Percentiles rank a stretch among this genome's conserved stretches.
Evolutionary conservation across 176 grass and related monocot species (phyloP).

Genomic region (Pontederia paniculata): DNA sequence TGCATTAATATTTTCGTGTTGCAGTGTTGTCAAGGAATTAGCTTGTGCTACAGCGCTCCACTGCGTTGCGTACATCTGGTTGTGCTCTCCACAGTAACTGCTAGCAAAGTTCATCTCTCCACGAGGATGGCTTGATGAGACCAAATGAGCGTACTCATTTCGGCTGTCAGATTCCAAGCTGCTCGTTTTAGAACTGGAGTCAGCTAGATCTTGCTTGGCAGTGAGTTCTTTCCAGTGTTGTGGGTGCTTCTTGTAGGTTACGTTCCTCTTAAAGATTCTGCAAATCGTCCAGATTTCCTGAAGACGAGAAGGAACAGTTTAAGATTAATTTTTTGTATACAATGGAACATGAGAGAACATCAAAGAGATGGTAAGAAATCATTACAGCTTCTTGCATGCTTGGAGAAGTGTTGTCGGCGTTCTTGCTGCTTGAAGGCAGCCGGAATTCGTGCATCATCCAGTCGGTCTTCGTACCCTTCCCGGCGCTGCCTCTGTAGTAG

Average conservation of each 20-base stretch:
- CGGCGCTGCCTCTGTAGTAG: slow-evolving; percentile 67
- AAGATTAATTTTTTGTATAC: too few species aligned
- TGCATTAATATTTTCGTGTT: not conserved
- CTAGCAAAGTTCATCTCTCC: not conserved
- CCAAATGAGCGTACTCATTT: slow-evolving; percentile 27
- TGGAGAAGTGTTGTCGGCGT: too few species aligned
- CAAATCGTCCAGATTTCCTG: slow-evolving; percentile 34
- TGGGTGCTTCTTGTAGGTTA: slow-evolving; percentile 48
- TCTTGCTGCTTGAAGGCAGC: slow-evolving; percentile 21
- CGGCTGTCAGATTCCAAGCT: slow-evolving; percentile 54
- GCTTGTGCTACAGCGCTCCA: slow-evolving; percentile 12
- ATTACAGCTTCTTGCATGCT: too few species aligned
- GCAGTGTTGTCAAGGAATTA: not conserved
- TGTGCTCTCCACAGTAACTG: slow-evolving; percentile 6
- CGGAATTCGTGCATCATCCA: slow-evolving; percentile 99
- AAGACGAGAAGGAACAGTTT: too few species aligned
- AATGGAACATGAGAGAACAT: too few species aligned
- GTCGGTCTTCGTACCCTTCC: slow-evolving; percentile 77
- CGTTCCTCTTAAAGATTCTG: slow-evolving; percentile 67
- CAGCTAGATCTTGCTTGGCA: slow-evolving; percentile 12
- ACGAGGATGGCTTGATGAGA: slow-evolving; percentile 7
- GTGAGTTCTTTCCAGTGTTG: slow-evolving; percentile 29
- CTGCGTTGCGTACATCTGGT: slow-evolving; percentile 23
- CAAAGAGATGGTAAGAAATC: too few species aligned
- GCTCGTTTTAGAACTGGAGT: slow-evolving; percentile 51